Percentiles rank a stretch among this genome's conserved stretches.
phyloP scores from a whole-genome alignment of 441 rosid species.

The Bruguiera hainesii region DNA sequence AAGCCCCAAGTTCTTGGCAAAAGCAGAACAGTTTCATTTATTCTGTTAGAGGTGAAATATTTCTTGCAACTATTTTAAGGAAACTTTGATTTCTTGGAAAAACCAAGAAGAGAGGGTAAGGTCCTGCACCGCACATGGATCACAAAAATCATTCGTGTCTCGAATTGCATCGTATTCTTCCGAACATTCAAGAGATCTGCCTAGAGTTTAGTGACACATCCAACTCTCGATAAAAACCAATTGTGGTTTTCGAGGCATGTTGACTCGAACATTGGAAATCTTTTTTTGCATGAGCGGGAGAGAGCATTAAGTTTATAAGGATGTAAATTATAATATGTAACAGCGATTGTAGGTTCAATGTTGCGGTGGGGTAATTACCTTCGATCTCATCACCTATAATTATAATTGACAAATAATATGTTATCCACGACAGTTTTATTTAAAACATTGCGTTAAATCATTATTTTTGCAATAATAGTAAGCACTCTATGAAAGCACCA shows the following conservation, averaged over 20 bases:
- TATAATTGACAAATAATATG: no score
- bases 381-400: no score
- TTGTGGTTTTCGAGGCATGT: constrained; percentile 19
- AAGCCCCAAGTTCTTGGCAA: not conserved
- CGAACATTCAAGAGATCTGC: constrained; percentile 13
- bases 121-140: not conserved
- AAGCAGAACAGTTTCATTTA: not conserved
- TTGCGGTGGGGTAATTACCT: no score
- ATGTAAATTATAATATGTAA: no score
- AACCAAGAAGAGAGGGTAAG: not conserved
- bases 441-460: no score
- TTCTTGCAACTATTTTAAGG: not conserved
- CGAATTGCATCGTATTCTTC: constrained; percentile 16
- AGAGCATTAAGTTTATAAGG: no score
- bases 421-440: no score
- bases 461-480: no score
- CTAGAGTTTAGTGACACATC: constrained; percentile 32
- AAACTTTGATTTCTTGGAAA: not conserved
- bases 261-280: not conserved
- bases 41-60: not conserved
- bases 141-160: constrained; percentile 7
- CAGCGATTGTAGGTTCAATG: no score
- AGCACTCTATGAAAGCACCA: no score
- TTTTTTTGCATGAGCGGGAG: no score
- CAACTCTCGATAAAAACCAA: constrained; percentile 11